These are phyloP conservation scores for Hsuehochloa calcarea DNA, from an alignment of 176 grass and related monocot genomes.

Conservation along the genomic window DNA sequence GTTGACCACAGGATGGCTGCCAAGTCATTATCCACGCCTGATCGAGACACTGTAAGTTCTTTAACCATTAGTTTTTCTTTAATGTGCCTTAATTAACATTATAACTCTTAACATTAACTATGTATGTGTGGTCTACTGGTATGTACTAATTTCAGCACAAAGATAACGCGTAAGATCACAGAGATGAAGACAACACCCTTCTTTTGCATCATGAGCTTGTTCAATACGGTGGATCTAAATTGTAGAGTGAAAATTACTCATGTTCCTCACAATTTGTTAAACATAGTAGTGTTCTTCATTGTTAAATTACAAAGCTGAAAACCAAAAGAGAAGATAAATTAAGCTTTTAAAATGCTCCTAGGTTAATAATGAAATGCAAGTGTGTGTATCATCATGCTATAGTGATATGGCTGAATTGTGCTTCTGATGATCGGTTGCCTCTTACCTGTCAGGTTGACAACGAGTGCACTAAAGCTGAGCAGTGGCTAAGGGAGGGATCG, in stretches of 20 bases:
- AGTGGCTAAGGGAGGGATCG: slow-evolving; percentile 67
- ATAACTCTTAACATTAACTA: background rate
- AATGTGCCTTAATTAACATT: background rate
- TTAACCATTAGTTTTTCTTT: background rate
- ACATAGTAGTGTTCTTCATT: background rate
- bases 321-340: background rate
- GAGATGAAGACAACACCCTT: background rate
- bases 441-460: slow-evolving; percentile 50
- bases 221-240: slow-evolving; percentile 8
- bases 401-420: slow-evolving; percentile 10
- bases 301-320: background rate
- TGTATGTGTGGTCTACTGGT: slow-evolving; percentile 10
- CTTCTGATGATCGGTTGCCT: slow-evolving; percentile 15
- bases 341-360: background rate
- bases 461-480: slow-evolving; percentile 77
- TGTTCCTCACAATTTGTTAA: slow-evolving; percentile 22
- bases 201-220: background rate
- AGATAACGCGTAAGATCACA: background rate
- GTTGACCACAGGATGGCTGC: slow-evolving; percentile 59
- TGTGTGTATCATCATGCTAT: slow-evolving; percentile 1
- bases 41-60: slow-evolving; percentile 69
- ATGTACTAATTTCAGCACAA: background rate
- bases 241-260: background rate
- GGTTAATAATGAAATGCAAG: slow-evolving; percentile 9
- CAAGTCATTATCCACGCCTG: slow-evolving; percentile 51